A percentile compares a stretch with the other conserved stretches of the same genome.
Evolutionary conservation across 179 eudicot genomes (phyloP).

Genomic region (Kewa caespitosa): DNA sequence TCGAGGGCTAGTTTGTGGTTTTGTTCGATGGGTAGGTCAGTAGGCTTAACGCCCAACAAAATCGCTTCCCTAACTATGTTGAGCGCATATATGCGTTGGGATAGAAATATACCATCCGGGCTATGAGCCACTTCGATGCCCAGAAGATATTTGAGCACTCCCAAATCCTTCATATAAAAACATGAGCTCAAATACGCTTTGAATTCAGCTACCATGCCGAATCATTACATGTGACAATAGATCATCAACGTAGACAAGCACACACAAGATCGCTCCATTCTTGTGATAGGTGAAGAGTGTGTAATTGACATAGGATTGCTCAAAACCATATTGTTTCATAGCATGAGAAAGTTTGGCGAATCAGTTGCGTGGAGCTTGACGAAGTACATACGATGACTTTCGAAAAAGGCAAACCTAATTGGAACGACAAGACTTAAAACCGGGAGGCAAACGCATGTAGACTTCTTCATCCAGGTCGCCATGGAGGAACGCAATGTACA

Average conservation of each 20-base stretch:
- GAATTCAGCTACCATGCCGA: not conserved
- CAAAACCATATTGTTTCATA: not conserved
- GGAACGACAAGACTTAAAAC: not conserved
- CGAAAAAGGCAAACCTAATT: not conserved
- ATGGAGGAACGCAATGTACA: conserved; percentile 8
- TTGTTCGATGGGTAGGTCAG: not conserved
- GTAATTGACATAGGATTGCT: not conserved
- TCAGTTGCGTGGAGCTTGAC: not conserved
- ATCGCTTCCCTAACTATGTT: not conserved
- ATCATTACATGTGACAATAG: not conserved
- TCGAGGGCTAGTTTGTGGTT: not conserved
- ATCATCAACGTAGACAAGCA: not conserved
- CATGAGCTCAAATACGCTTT: not conserved
- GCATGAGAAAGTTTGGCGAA: not conserved
- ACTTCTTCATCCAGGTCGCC: conserved; percentile 11
- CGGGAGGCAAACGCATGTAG: not conserved
- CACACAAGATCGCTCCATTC: not conserved
- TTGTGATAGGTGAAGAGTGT: not conserved
- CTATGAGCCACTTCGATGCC: not conserved
- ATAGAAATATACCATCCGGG: not conserved
- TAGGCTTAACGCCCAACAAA: not conserved
- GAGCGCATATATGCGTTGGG: not conserved
- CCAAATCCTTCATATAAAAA: conserved; percentile 4
- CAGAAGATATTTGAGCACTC: not conserved
- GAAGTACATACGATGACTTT: not conserved